A percentile compares a stretch with the other conserved stretches of the same genome.
Evolutionary conservation across 75 land plant genomes (phyloP).

Genomic region (Picea sitchensis): DNA sequence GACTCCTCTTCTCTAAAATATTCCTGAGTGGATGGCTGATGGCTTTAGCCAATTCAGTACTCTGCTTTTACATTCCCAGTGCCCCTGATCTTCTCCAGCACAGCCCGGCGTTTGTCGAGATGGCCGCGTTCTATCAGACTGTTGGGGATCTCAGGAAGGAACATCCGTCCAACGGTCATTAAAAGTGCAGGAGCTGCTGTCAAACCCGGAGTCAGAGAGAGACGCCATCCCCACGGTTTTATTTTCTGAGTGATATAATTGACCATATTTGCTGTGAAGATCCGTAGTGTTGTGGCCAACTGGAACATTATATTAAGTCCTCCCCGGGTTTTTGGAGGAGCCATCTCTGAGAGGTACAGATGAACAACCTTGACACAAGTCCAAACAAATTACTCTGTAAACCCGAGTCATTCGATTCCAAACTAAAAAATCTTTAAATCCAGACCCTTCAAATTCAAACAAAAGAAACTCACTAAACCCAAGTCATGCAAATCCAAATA

Average conservation of each 20-base stretch:
- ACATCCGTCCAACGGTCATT: slow-evolving; percentile 67
- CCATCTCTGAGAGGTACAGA: slow-evolving; percentile 78
- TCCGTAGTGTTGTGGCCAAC: slow-evolving; percentile 68
- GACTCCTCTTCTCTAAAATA: slow-evolving; percentile 55
- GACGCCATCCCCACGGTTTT: slow-evolving; percentile 78
- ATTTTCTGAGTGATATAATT: slow-evolving; percentile 64
- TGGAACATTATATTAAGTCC: slow-evolving; percentile 79
- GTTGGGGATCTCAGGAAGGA: slow-evolving; percentile 81
- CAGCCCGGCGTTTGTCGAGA: slow-evolving; percentile 35
- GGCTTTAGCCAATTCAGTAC: slow-evolving; percentile 48
- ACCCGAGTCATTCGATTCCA: not conserved
- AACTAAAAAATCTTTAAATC: not conserved
- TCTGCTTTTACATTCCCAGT: slow-evolving; percentile 57
- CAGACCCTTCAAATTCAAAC: no score
- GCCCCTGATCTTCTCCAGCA: slow-evolving; percentile 72
- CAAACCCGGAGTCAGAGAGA: slow-evolving; percentile 50
- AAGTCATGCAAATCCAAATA: not conserved
- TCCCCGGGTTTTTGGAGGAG: slow-evolving; percentile 70
- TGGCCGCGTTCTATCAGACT: slow-evolving; percentile 54
- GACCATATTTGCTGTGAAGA: slow-evolving; percentile 71
- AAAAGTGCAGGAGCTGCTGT: slow-evolving; percentile 65
- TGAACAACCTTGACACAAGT: slow-evolving; percentile 58
- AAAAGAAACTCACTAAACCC: not conserved
- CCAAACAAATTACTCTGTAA: slow-evolving; percentile 3
- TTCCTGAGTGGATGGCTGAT: slow-evolving; percentile 70